Evolutionary conservation across 2,329 filamentous ascomycete genomes (phyloP).

Genomic region (Xylariaceae sp.): DNA sequence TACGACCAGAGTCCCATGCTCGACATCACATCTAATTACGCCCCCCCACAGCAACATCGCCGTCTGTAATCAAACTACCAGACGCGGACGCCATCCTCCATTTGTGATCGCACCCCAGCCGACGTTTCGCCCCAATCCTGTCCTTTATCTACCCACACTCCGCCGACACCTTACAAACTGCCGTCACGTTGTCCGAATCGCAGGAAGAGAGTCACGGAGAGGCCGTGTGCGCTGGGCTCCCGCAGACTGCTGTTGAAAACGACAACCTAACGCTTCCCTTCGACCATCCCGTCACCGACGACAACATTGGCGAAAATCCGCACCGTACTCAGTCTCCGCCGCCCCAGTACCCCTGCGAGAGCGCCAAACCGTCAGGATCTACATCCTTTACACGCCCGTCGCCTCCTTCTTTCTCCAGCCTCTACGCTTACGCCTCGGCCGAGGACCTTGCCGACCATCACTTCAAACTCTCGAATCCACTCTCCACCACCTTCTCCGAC

Average conservation of each 20-base stretch:
- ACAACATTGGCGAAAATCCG: slow-evolving; percentile 24
- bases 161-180: slow-evolving; percentile 13
- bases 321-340: slow-evolving; percentile 47
- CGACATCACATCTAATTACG: slow-evolving; percentile 17
- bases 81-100: slow-evolving; percentile 20
- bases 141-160: neutral
- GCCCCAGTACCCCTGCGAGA: slow-evolving; percentile 57
- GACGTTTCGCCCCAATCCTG: slow-evolving; percentile 8
- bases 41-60: slow-evolving; percentile 20
- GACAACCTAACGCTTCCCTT: slow-evolving; percentile 12
- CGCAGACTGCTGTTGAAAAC: slow-evolving; percentile 25
- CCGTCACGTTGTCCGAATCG: slow-evolving; percentile 46
- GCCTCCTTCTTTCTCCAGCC: slow-evolving; percentile 57
- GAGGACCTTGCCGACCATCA: slow-evolving; percentile 30
- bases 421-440: slow-evolving; percentile 41
- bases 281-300: slow-evolving; percentile 23
- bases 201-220: slow-evolving; percentile 42
- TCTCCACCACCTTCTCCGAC: slow-evolving; percentile 26
- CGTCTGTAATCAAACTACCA: slow-evolving; percentile 24
- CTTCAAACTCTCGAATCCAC: slow-evolving; percentile 26
- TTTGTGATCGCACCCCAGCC: slow-evolving; percentile 17
- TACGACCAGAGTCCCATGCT: slow-evolving; percentile 13
- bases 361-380: slow-evolving; percentile 49
- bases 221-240: slow-evolving; percentile 40
- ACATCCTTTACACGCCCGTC: slow-evolving; percentile 38